Conservation (phyloP, 129 eudicot species). For the Lactuca saligna region DNA sequence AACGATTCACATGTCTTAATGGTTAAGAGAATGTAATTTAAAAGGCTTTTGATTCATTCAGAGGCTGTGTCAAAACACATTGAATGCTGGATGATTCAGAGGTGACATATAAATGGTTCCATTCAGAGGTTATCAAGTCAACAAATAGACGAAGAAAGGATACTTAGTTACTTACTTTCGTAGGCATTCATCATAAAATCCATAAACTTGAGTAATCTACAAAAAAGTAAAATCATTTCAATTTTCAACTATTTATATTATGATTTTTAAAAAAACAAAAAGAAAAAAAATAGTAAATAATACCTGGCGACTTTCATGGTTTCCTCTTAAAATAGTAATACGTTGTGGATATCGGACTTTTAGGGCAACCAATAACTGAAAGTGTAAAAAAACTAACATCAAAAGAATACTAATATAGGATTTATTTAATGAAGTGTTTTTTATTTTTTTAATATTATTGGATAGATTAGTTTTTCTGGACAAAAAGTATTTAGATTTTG, state of each 20-base stretch:
- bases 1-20: no score
- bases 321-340: constrained; percentile 82
- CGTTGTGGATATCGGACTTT: constrained; percentile 88
- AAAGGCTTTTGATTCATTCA: no score
- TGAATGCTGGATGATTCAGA: no score
- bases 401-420: neutral
- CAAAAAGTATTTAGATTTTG: no score
- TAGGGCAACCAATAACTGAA: constrained; percentile 86
- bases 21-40: no score
- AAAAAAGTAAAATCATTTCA: neutral
- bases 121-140: no score
- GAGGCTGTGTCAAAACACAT: no score
- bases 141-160: neutral
- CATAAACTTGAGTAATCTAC: constrained; percentile 97
- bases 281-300: neutral
- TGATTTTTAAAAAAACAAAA: neutral
- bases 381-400: constrained; percentile 1
- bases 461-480: no score
- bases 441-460: no score
- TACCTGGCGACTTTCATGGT: constrained; percentile 98
- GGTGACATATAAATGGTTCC: no score
- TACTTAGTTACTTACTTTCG: constrained; percentile 85
- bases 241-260: neutral
- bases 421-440: no score
- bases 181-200: constrained; percentile 90